Evolutionary conservation across 2,329 filamentous ascomycete genomes (phyloP).

Genomic region (Botrytis porri): DNA sequence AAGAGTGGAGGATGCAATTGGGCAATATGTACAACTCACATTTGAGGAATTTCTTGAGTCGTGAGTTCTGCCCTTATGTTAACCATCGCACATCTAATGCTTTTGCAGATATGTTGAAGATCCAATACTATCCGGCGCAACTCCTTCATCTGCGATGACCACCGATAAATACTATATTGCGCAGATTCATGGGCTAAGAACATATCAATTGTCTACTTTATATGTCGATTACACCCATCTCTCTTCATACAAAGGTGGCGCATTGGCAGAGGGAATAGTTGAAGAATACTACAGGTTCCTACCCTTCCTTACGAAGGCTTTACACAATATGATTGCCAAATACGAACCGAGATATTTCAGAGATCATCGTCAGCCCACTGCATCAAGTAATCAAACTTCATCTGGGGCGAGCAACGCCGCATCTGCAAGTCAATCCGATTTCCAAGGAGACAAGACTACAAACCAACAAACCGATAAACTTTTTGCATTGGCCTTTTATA

Average conservation of each 20-base stretch:
- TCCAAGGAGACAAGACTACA: slow-evolving; percentile 68
- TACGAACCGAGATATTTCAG: slow-evolving; percentile 93
- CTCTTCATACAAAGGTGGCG: slow-evolving; percentile 70
- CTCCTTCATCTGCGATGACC: slow-evolving; percentile 66
- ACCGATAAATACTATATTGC: slow-evolving; percentile 83
- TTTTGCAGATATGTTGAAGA: slow-evolving; percentile 62
- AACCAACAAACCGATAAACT: slow-evolving; percentile 97
- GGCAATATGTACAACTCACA: slow-evolving; percentile 68
- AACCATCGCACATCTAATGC: slow-evolving; percentile 22
- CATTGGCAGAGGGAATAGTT: slow-evolving; percentile 80
- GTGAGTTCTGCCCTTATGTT: slow-evolving; percentile 48
- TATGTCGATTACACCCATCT: slow-evolving; percentile 89
- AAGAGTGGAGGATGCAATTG: slow-evolving; percentile 72
- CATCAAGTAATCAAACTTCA: slow-evolving; percentile 68
- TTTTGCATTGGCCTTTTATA: slow-evolving; percentile 76
- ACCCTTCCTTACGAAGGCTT: slow-evolving; percentile 81
- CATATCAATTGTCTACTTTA: slow-evolving; percentile 75
- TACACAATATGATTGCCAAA: slow-evolving; percentile 92
- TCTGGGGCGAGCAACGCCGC: slow-evolving; percentile 63
- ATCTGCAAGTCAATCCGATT: slow-evolving; percentile 60
- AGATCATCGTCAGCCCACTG: slow-evolving; percentile 81
- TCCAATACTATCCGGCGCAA: slow-evolving; percentile 58
- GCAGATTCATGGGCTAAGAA: slow-evolving; percentile 74
- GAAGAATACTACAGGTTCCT: slow-evolving; percentile 93
- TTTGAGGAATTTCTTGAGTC: slow-evolving; percentile 79